Base-by-base conservation (phyloP, 2,329 filamentous ascomycete species). In the Phialemonium atrogriseum region DNA sequence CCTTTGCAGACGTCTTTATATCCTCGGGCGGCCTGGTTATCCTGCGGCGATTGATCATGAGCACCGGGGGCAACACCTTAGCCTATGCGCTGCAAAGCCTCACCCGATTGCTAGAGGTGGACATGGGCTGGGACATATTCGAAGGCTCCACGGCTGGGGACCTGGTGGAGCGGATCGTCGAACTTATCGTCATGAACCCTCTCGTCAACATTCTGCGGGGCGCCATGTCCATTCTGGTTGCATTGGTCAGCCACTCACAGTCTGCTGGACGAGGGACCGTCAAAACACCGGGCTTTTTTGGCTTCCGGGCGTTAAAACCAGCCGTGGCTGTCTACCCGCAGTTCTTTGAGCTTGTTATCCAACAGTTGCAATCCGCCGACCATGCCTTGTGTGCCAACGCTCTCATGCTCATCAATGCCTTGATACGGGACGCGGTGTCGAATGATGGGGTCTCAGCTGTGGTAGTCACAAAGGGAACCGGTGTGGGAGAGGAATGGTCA, bases 1-100 rank as follows among this genome's bases (percentile, higher is more conserved):
- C 87, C 30, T 96, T 96, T 56, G 91, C 91, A 49, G 91, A 96
- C 56, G 79, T 93, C 47, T 98, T 98, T 63, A 94, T 96, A 40
- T 78, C 82, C 31, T 84, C 87, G 30, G 87, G 87, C 35, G 91
- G 91, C 4, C 69, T 96, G 42, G 70, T 78, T 44, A 78, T 89
- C 44, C 64, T 98, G 48, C 77, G 86, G 32, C 78, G 84, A 35
- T 69, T 96, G 33, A 86, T 91, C 41, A 77, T 96, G 68, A 75
- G 77, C 43, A 80, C 88, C 18, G 84, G 76, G 35, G 91, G 91
- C 36, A 98, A 98, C 58, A 96, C 91, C 1, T 69, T 98, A 51
- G 91, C 91, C 38, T 98, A 98, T 61, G 85, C 88, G 39, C 68
- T 98, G 38, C 89, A 94, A 44, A 91, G 85, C 48, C 72, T 96